phyloP scores from a whole-genome alignment of 2,329 filamentous ascomycete genomes.

The Aureobasidium pullulans region DNA sequence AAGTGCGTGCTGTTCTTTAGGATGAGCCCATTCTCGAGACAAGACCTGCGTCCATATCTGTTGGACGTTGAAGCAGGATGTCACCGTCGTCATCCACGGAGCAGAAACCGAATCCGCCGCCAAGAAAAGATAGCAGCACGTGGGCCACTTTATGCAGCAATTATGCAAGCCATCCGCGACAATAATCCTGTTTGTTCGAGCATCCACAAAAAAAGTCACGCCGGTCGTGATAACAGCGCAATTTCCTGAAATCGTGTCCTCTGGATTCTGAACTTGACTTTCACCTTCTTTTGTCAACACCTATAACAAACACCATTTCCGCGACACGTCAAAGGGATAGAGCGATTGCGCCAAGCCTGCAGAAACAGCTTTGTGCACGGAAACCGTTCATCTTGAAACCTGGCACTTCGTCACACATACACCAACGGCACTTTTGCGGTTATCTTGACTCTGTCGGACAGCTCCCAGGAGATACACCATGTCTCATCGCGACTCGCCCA shows the following conservation, averaged over 20 bases:
- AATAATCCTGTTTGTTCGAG: constrained; percentile 4
- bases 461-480: background rate
- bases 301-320: background rate
- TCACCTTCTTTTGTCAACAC: background rate
- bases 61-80: background rate
- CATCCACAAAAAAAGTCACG: constrained; percentile 5
- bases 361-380: constrained; percentile 6
- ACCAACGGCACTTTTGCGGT: background rate
- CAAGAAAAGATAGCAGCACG: background rate
- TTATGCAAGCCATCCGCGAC: background rate
- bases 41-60: background rate
- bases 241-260: constrained; percentile 5
- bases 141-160: background rate
- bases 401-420: background rate
- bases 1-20: background rate
- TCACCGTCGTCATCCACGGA: background rate
- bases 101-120: background rate
- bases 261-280: background rate
- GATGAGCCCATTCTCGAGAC: background rate
- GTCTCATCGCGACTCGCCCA: constrained; percentile 13
- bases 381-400: background rate
- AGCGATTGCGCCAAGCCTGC: background rate
- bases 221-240: background rate
- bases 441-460: background rate
- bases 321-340: background rate